Base-by-base conservation (phyloP, 2,329 filamentous ascomycete species). In the Fusarium zealandicum region DNA sequence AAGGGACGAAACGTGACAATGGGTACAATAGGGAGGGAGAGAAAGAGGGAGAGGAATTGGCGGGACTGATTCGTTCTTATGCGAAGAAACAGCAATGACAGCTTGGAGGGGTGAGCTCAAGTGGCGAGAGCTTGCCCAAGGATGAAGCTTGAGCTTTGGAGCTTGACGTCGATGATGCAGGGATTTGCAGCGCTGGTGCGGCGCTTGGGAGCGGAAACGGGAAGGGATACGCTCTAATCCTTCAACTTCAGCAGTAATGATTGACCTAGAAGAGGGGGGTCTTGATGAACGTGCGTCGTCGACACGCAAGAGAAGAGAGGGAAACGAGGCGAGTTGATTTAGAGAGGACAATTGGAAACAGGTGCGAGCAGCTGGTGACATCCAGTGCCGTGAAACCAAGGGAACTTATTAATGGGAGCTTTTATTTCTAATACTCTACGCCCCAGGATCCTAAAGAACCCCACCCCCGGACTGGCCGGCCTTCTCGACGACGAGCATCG, bases 161-260 rank as follows among this genome's bases (percentile, higher is more conserved):
- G 56, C 53, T 63, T 61, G 59, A 63, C 47, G 60, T 63, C 42
- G 59, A 50, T 30, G 17, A 18, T 60, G 33, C 51, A 63, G 55
- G 55, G 59, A 48, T 56, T 14, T 43, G 44, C 50, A 54, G 45
- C 43, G 28, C 22, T 43, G 49, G 51, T 45, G 59, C 58, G 52
- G 48, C 46, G 49, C 45, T 43, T 28, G 47, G 49, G 61, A 51
- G 57, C 51, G 38, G 46, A 58, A 64, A 41, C 36, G 51, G 60
- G 57, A 60, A 59, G 49, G 44, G 59, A 65, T 62, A 41, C 20
- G 43, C 54, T 43, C 33, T 20, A 36, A 31, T 47, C 36, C 42
- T 28, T 31, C 33, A 28, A 56, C 38, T 36, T 41, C 35, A 47
- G 51, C 51, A 10, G 37, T 27, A 50, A 50, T 40, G 49, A 59